phyloP scores from a whole-genome alignment of 768 basidiomycete species.

The Russula dissimulans region DNA sequence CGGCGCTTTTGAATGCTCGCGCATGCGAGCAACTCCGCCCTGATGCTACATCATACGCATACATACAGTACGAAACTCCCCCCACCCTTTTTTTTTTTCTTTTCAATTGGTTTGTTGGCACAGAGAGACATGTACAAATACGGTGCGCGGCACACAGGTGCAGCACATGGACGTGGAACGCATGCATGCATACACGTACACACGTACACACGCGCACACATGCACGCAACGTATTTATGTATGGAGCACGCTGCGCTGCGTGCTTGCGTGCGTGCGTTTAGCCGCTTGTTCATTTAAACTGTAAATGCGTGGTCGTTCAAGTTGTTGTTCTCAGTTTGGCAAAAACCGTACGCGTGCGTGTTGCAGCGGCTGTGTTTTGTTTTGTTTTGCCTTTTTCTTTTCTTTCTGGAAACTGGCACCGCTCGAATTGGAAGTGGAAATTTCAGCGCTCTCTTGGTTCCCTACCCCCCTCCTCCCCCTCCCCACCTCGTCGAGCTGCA shows the following conservation, averaged over 20 bases:
- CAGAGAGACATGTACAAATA: neutral
- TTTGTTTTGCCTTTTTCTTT: no score
- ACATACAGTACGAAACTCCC: neutral
- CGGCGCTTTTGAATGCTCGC: neutral
- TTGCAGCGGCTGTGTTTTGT: no score
- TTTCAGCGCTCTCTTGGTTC: no score
- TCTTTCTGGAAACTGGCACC: no score
- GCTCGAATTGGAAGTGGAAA: no score
- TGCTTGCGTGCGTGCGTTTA: neutral
- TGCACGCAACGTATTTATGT: neutral
- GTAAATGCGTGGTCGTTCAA: neutral
- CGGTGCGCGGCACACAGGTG: neutral
- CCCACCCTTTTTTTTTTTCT: neutral
- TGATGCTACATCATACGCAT: neutral
- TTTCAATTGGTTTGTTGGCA: neutral
- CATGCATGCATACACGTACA: neutral
- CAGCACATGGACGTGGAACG: no score
- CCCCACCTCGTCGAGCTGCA: neutral
- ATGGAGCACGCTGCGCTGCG: neutral
- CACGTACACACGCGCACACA: neutral
- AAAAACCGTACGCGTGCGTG: no score
- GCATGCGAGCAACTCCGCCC: neutral
- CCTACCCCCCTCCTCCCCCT: no score
- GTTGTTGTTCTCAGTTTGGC: conserved; percentile 1
- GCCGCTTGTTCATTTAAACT: neutral